Evolutionary conservation across 2,329 filamentous ascomycete species (phyloP).

Genomic region (Colletotrichum sp.): DNA sequence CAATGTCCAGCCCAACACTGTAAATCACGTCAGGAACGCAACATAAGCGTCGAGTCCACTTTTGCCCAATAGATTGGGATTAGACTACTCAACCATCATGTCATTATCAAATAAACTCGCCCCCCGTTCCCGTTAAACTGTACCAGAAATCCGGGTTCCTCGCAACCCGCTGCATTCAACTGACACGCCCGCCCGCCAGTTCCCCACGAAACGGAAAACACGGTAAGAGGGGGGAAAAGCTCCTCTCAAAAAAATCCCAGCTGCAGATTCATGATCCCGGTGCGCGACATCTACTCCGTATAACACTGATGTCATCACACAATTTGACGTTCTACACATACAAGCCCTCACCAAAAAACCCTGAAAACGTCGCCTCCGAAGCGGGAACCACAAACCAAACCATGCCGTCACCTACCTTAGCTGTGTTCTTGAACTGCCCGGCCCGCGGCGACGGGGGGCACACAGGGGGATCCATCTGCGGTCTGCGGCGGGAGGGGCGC

Average conservation of each 20-base stretch:
- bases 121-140: not conserved
- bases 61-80: not conserved
- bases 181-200: not conserved
- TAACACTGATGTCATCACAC: conserved; percentile 4
- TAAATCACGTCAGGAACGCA: not conserved
- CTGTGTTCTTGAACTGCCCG: not conserved
- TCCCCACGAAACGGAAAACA: not conserved
- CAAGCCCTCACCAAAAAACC: not conserved
- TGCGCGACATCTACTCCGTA: not conserved
- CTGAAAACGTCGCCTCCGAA: conserved; percentile 1
- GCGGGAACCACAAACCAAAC: not conserved
- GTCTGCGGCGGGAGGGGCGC: not conserved
- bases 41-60: not conserved
- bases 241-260: not conserved
- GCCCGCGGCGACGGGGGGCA: not conserved
- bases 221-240: not conserved
- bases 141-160: conserved; percentile 6
- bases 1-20: not conserved
- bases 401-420: conserved; percentile 7
- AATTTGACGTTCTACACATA: not conserved
- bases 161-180: conserved; percentile 6
- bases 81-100: not conserved
- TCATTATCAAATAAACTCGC: not conserved
- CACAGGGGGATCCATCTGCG: not conserved
- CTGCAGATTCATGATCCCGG: not conserved